Percentiles rank a stretch among this genome's conserved stretches.
These are phyloP conservation scores for Lodderomyces elongisporus DNA, from an alignment of 1,139 yeast genomes.

Conservation along the genomic window DNA sequence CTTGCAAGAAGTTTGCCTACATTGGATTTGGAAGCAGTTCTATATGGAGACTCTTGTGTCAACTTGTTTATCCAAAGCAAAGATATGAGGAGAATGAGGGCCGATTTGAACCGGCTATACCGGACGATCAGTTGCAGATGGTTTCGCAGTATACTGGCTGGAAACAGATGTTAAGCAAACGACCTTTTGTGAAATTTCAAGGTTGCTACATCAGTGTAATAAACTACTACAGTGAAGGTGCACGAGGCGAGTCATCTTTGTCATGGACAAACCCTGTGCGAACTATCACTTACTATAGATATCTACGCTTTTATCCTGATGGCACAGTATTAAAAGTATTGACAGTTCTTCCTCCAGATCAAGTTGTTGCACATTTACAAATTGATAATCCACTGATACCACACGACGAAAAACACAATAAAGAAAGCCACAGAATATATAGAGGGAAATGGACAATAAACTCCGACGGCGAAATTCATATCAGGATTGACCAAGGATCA, in stretches of 20 bases:
- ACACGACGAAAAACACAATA: conserved; percentile 11
- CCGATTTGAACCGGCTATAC: conserved; percentile 30
- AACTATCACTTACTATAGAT: conserved; percentile 84
- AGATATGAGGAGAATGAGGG: conserved; percentile 39
- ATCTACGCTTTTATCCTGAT: conserved; percentile 72
- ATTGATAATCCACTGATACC: conserved; percentile 21
- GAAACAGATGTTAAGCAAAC: conserved; percentile 42
- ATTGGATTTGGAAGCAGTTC: conserved; percentile 54
- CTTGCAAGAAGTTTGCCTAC: conserved; percentile 58
- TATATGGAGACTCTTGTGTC: conserved; percentile 56
- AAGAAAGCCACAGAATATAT: conserved; percentile 35
- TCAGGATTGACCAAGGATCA: conserved; percentile 55
- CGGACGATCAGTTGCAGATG: conserved; percentile 37
- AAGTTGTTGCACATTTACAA: conserved; percentile 53
- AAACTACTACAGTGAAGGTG: conserved; percentile 78
- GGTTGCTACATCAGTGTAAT: conserved; percentile 87
- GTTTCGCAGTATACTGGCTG: conserved; percentile 49
- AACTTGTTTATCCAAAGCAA: conserved; percentile 55
- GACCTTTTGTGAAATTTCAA: conserved; percentile 70
- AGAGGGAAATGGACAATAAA: conserved; percentile 52
- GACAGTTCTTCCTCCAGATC: conserved; percentile 60
- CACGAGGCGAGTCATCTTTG: conserved; percentile 55
- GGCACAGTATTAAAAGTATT: conserved; percentile 68
- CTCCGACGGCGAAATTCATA: conserved; percentile 46
- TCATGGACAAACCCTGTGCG: conserved; percentile 77